Evolutionary conservation across 306 rosid species (phyloP).

Genomic region (Ormosia semicastrata): DNA sequence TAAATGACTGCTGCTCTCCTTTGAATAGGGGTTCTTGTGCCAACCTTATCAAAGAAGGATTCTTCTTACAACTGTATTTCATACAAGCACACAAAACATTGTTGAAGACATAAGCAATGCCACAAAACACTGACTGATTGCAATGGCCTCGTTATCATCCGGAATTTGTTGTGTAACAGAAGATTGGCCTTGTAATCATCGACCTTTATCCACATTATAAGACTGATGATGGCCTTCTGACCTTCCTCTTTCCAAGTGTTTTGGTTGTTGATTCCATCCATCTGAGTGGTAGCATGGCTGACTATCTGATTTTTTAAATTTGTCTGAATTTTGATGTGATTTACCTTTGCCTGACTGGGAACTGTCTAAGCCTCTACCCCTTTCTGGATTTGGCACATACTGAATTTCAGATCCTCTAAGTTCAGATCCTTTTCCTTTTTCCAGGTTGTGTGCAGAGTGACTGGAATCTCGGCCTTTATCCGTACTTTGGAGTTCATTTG

Average conservation of each 20-base stretch:
- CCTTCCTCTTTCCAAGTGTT: slow-evolving; percentile 57
- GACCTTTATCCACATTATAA: slow-evolving; percentile 48
- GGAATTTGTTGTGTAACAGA: slow-evolving; percentile 16
- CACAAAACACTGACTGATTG: slow-evolving; percentile 13
- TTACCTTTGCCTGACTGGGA: slow-evolving; percentile 35
- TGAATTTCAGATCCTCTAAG: slow-evolving; percentile 34
- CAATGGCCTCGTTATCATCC: slow-evolving; percentile 31
- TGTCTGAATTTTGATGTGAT: slow-evolving; percentile 43
- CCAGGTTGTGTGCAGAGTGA: slow-evolving; percentile 32
- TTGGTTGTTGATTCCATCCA: slow-evolving; percentile 42
- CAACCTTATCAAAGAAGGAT: slow-evolving; percentile 30
- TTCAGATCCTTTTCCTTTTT: slow-evolving; percentile 49
- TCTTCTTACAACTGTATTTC: slow-evolving; percentile 15
- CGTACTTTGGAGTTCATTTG: slow-evolving; percentile 58
- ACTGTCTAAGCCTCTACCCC: slow-evolving; percentile 29
- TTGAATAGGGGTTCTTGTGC: slow-evolving; percentile 8
- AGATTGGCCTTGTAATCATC: slow-evolving; percentile 30
- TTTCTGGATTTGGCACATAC: slow-evolving; percentile 37
- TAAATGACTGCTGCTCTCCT: not conserved
- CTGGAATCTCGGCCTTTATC: slow-evolving; percentile 49
- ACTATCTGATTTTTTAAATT: slow-evolving; percentile 52
- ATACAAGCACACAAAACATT: slow-evolving; percentile 25
- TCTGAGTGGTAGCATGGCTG: slow-evolving; percentile 44
- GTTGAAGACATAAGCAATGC: slow-evolving; percentile 33
- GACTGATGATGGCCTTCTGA: slow-evolving; percentile 52